A percentile compares a stretch with the other conserved stretches of the same genome.
These are phyloP conservation scores for Colletotrichum sp. DNA, from an alignment of 2,329 filamentous ascomycete genomes.

Conservation along the genomic window DNA sequence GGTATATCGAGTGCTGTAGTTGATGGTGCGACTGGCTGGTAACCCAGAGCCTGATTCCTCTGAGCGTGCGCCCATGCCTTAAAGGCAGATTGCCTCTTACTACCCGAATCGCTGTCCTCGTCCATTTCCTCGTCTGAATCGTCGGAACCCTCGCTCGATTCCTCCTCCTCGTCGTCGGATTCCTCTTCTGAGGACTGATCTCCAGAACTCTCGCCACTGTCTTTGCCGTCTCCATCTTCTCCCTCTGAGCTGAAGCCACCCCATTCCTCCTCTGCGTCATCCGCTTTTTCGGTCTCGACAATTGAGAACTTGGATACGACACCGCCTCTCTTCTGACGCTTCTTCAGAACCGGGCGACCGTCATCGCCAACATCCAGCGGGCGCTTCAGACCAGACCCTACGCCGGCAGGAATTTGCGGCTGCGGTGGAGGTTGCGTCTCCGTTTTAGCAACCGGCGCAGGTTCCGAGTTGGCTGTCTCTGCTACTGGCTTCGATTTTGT, in stretches of 20 bases:
- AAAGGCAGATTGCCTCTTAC: slow-evolving; percentile 70
- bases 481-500: slow-evolving; percentile 5
- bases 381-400: slow-evolving; percentile 85
- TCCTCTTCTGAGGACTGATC: slow-evolving; percentile 31
- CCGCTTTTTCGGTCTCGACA: slow-evolving; percentile 39
- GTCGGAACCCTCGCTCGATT: slow-evolving; percentile 25
- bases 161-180: slow-evolving; percentile 20
- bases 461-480: background rate
- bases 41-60: slow-evolving; percentile 82
- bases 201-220: background rate
- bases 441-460: background rate
- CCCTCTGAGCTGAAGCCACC: slow-evolving; percentile 26
- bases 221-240: background rate
- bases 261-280: slow-evolving; percentile 31
- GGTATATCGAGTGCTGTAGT: slow-evolving; percentile 55
- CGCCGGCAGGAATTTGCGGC: slow-evolving; percentile 20
- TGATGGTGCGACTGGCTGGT: slow-evolving; percentile 50
- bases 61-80: slow-evolving; percentile 92
- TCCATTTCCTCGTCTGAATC: slow-evolving; percentile 32
- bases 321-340: slow-evolving; percentile 75
- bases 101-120: slow-evolving; percentile 32
- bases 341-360: slow-evolving; percentile 82
- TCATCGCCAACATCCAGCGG: slow-evolving; percentile 81
- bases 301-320: slow-evolving; percentile 60
- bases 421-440: background rate